Base-by-base conservation (phyloP, 2,329 filamentous ascomycete genomes). In the Neofusicoccum parvum region DNA sequence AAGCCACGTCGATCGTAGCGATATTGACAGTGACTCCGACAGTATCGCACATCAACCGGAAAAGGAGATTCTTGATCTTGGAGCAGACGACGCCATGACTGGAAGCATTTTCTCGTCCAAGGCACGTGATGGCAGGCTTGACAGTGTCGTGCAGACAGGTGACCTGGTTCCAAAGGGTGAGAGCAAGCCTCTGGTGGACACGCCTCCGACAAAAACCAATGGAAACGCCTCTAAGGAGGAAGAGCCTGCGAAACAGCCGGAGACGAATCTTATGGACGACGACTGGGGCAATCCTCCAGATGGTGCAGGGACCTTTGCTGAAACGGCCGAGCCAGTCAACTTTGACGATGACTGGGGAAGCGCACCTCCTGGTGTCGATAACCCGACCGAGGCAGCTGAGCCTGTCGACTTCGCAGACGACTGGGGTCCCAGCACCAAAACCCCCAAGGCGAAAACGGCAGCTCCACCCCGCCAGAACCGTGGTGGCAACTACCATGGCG, bases 271-370 rank as follows among this genome's bases (percentile, higher is more conserved):
- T 9, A 51, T 51, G 48, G 50, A 43, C 20, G 60, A 53, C 17
- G 60, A 64, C 34, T 63, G 60, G 60, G 48, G 27, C 1, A 51
- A 53, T 23, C 48, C 60, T 10, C 39, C 48, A 3, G 59, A 62
- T 7, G 60, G 50, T n/a, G 49, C 48, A 0, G 60, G 48, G 12
- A 45, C 54, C 14, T 58, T 58, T 17, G 54, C 54, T 7, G 54
- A 58, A 20, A 53, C 60, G 1, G 37, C 49, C 11, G 60, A 41
- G 37, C 49, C 48, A 10, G 48, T 36, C 27, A 46, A 46, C 23
- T 64, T 64, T 3, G 50, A 43, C 41, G 60, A 53, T 15, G 60
- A 64, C 36, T 63, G 60, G 60, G 48, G 27, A 4, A 51, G 39
- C 37, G 34, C 60, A 7, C 39, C 48, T 1, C 45, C 46, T 4